phyloP scores from a whole-genome alignment of 1,284 basidiomycete species.

The Heterobasidion parviporum region DNA sequence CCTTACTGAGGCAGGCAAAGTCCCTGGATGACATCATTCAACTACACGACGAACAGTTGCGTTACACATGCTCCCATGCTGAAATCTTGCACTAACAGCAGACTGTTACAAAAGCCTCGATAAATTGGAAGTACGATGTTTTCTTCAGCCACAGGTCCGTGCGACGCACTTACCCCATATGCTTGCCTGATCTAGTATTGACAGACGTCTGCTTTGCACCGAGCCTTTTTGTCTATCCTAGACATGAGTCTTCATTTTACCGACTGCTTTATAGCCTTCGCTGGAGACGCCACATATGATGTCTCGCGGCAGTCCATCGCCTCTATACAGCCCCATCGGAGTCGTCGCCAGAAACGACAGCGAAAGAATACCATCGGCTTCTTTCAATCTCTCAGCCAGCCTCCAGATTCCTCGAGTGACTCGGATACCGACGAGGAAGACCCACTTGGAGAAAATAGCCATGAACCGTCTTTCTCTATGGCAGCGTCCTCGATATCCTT shows the following conservation, averaged over 20 bases:
- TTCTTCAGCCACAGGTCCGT: constrained; percentile 59
- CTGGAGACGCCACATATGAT: constrained; percentile 50
- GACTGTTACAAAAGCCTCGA: constrained; percentile 37
- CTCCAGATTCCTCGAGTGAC: constrained; percentile 27
- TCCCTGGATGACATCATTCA: constrained; percentile 74
- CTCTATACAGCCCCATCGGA: constrained; percentile 46
- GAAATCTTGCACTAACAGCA: neutral
- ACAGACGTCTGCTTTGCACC: constrained; percentile 56
- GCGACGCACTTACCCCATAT: neutral
- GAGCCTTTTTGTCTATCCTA: constrained; percentile 59
- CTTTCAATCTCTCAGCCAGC: constrained; percentile 27
- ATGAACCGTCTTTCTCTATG: constrained; percentile 38
- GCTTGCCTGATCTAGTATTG: neutral
- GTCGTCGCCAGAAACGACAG: constrained; percentile 43
- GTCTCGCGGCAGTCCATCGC: constrained; percentile 49
- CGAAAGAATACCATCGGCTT: constrained; percentile 57
- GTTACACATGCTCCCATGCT: neutral
- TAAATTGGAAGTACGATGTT: constrained; percentile 53
- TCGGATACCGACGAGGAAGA: constrained; percentile 23
- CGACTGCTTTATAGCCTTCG: constrained; percentile 51
- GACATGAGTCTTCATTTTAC: constrained; percentile 68
- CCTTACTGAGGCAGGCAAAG: constrained; percentile 40
- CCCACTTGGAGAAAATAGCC: constrained; percentile 16
- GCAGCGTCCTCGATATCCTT: constrained; percentile 28
- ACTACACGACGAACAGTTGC: constrained; percentile 70